These are phyloP conservation scores for Pleurotus djamor DNA, from an alignment of 768 basidiomycete species.

Conservation along the genomic window DNA sequence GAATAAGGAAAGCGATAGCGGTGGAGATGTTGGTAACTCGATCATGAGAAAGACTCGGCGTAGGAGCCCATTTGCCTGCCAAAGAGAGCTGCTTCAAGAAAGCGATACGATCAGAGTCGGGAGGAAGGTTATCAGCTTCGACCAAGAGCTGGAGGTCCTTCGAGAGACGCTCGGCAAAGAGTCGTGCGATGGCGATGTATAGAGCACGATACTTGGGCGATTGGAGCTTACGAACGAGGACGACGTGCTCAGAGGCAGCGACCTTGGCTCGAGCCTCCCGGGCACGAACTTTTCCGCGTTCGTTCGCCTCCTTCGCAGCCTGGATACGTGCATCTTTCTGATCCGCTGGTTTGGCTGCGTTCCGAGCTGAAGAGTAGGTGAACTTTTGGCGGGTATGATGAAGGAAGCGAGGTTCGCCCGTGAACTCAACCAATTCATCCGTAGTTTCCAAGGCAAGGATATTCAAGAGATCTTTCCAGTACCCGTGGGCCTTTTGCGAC, in stretches of 20 bases:
- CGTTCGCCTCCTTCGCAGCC: constrained; percentile 12
- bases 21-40: constrained; percentile 62
- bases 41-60: constrained; percentile 57
- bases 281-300: constrained; percentile 18
- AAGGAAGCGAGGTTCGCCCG: constrained; percentile 21
- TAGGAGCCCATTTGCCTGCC: constrained; percentile 72
- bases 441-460: constrained; percentile 59
- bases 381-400: constrained; percentile 15
- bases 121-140: constrained; percentile 30
- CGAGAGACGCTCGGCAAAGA: constrained; percentile 52
- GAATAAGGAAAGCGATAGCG: constrained; percentile 56
- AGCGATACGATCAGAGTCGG: constrained; percentile 21
- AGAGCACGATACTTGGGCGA: constrained; percentile 58
- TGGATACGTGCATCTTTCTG: constrained; percentile 19
- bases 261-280: constrained; percentile 18
- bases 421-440: constrained; percentile 38
- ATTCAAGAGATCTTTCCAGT: constrained; percentile 76
- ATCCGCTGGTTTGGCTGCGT: constrained; percentile 6
- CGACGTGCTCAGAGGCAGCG: constrained; percentile 24
- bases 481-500: constrained; percentile 46
- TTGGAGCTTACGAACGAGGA: constrained; percentile 35
- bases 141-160: constrained; percentile 43
- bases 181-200: constrained; percentile 58
- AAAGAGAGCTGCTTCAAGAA: constrained; percentile 48
- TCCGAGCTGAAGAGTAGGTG: constrained; percentile 8